Conservation (phyloP, 768 basidiomycete genomes). For the Amylocystis lapponica region DNA sequence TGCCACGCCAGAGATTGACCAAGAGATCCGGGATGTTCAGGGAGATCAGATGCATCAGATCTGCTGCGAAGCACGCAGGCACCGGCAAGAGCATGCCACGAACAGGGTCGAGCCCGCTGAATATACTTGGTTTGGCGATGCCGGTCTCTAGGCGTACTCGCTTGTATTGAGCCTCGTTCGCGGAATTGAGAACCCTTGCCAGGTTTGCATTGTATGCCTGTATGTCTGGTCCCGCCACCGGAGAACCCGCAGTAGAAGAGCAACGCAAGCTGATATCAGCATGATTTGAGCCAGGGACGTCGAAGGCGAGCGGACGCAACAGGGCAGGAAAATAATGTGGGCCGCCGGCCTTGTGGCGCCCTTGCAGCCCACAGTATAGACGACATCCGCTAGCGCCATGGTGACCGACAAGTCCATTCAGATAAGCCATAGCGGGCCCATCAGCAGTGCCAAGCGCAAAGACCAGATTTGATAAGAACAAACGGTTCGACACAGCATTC, state of each 20-base stretch:
- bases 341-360: conserved; percentile 29
- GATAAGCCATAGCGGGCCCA: conserved; percentile 8
- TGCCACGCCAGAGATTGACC: conserved; percentile 28
- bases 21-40: conserved; percentile 35
- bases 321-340: conserved; percentile 30
- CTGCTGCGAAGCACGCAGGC: conserved; percentile 26
- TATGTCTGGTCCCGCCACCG: too few relatives aligned
- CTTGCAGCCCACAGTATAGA: conserved; percentile 24
- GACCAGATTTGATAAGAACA: conserved; percentile 1
- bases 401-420: conserved; percentile 33
- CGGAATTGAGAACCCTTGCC: too few relatives aligned
- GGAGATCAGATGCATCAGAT: conserved; percentile 34
- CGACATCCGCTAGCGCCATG: conserved; percentile 32
- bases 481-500: conserved; percentile 14
- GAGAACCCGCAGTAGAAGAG: too few relatives aligned
- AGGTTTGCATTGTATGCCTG: too few relatives aligned
- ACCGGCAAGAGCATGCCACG: too few relatives aligned
- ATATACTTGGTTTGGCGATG: conserved; percentile 30
- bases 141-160: too few relatives aligned
- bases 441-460: conserved; percentile 8
- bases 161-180: too few relatives aligned
- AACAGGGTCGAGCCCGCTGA: conserved; percentile 21
- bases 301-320: conserved; percentile 20
- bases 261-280: too few relatives aligned
- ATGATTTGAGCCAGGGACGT: conserved; percentile 24